Percentiles rank a stretch among this genome's conserved stretches.
phyloP scores from a whole-genome alignment of 2,329 filamentous ascomycete species.

The Dryadomyces quercivorus region DNA sequence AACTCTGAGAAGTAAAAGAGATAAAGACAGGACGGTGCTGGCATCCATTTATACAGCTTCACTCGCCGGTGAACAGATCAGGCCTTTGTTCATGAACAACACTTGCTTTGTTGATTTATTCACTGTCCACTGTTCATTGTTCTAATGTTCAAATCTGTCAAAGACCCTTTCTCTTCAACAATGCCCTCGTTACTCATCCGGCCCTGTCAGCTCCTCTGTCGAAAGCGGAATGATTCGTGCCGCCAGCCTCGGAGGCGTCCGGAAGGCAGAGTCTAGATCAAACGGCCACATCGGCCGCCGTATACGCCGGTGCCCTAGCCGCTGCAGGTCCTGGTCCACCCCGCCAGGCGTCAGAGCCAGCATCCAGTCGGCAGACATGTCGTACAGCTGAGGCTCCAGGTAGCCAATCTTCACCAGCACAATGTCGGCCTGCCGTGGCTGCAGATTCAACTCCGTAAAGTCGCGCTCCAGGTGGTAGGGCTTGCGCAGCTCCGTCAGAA shows the following conservation, averaged over 20 bases:
- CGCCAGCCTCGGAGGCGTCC: slow-evolving; percentile 11
- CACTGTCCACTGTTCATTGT: neutral
- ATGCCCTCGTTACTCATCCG: slow-evolving; percentile 6
- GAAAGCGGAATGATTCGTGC: slow-evolving; percentile 14
- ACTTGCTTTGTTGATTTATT: too few relatives aligned
- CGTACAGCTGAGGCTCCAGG: slow-evolving; percentile 39
- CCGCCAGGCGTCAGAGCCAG: slow-evolving; percentile 39
- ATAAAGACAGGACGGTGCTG: too few relatives aligned
- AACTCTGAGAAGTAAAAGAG: too few relatives aligned
- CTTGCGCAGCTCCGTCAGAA: slow-evolving; percentile 38
- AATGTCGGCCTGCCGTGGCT: slow-evolving; percentile 32
- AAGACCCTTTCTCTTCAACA: too few relatives aligned
- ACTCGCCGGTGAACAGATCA: too few relatives aligned
- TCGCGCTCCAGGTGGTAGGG: slow-evolving; percentile 41
- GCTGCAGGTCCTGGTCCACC: slow-evolving; percentile 37
- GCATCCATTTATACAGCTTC: too few relatives aligned
- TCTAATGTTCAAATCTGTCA: neutral
- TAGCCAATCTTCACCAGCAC: slow-evolving; percentile 46
- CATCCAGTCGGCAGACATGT: slow-evolving; percentile 43
- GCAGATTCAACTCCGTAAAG: slow-evolving; percentile 34
- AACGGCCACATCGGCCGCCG: slow-evolving; percentile 30
- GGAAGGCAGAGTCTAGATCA: slow-evolving; percentile 10
- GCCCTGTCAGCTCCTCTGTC: slow-evolving; percentile 7
- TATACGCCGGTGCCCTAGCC: slow-evolving; percentile 35
- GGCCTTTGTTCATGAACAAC: too few relatives aligned